Evolutionary conservation across 208 protist genomes (phyloP), one percentile per base, ranked within the genome.

Genomic region (Tetramitus jugosus): DNA sequence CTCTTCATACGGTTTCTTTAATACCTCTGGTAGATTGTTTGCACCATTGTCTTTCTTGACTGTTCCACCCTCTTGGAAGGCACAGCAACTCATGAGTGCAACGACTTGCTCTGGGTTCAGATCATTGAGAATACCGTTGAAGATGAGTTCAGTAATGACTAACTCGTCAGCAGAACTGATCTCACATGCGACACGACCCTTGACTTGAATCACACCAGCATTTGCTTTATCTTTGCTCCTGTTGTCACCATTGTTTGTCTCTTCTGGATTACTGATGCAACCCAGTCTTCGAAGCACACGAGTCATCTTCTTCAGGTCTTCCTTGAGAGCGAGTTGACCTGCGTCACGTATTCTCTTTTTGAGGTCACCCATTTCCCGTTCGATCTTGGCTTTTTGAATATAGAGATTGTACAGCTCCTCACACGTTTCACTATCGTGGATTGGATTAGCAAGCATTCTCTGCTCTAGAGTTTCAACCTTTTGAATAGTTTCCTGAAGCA

Each of bases 141-240:
- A 98, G 23, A 99, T 90, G 17, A 99, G 82, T 79, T 99, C 98
- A 0, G 95, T 98, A 35, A 98, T 87, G 0, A 99, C 87, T 61
- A 99, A 91, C 83, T 99, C 91, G 78, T 99, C 96, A 6, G 89
- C 95, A 0, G 96, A 92, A 37, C 90, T 98, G 56, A 99, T 97
- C 83, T 98, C 95, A 76, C 94, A 97, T 33, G 97, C 97, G 35
- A 98, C 94, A 42, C 94, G 89, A 13, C 96, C 97, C 85, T 99
- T 99, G 14, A 94, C 80, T 17, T 93, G 85, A 60, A 99, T 95
- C 10, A 99, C 95, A 85, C 98, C 80, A 17, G 4, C 45, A 17
- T 4, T n/a, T n/a, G n/a, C n/a, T n/a, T n/a, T 61, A n/a, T n/a
- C n/a, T n/a, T n/a, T n/a, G n/a, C n/a, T n/a, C n/a, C n/a, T n/a